phyloP scores from a whole-genome alignment of 805 yeast genomes.

The Sugiyamaella mastotermitis region DNA sequence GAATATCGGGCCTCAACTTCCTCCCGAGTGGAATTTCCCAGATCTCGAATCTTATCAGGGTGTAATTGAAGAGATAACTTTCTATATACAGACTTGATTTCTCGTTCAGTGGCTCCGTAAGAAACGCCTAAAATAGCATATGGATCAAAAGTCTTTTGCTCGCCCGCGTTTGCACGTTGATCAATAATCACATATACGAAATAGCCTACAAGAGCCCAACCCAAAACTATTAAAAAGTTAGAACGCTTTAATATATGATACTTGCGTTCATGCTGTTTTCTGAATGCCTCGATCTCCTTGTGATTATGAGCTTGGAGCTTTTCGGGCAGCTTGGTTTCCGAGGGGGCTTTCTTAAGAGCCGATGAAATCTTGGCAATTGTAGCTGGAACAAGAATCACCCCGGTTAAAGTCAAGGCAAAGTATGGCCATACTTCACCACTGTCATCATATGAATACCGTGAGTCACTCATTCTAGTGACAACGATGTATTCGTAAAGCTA shows the following conservation, averaged over 20 bases:
- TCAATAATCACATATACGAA: slow-evolving; percentile 33
- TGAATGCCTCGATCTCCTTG: slow-evolving; percentile 21
- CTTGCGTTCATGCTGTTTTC: slow-evolving; percentile 20
- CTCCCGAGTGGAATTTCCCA: slow-evolving; percentile 46
- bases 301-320: slow-evolving; percentile 1
- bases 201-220: slow-evolving; percentile 55
- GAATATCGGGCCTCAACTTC: slow-evolving; percentile 76
- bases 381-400: slow-evolving; percentile 63
- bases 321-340: background rate
- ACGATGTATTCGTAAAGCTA: too few relatives aligned
- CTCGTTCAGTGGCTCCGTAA: slow-evolving; percentile 62
- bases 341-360: background rate
- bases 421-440: slow-evolving; percentile 91
- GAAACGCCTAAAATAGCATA: slow-evolving; percentile 77
- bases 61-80: slow-evolving; percentile 83
- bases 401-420: slow-evolving; percentile 66
- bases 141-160: slow-evolving; percentile 65
- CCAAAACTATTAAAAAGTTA: slow-evolving; percentile 38
- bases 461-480: slow-evolving; percentile 43
- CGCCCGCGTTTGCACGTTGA: slow-evolving; percentile 28
- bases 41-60: slow-evolving; percentile 81
- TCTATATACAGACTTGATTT: slow-evolving; percentile 76
- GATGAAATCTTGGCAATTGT: slow-evolving; percentile 29
- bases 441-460: slow-evolving; percentile 77
- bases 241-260: slow-evolving; percentile 27